These are phyloP conservation scores for Penicillium tannophilum DNA, from an alignment of 495 filamentous ascomycete genomes.

Conservation along the genomic window DNA sequence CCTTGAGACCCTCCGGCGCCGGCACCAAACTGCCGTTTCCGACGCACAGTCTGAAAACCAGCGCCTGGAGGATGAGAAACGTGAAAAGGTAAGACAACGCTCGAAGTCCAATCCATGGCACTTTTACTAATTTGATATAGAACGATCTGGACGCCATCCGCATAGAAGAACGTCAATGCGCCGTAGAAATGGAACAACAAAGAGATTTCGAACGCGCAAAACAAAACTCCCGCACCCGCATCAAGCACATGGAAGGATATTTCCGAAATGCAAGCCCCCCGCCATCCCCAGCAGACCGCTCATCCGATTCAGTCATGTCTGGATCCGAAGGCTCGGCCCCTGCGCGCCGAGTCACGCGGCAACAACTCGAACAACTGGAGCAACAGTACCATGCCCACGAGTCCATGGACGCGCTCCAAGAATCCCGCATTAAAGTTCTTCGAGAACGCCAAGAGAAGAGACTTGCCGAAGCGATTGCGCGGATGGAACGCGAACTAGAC, in stretches of 20 bases:
- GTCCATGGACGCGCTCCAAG: slow-evolving; percentile 69
- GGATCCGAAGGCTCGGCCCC: slow-evolving; percentile 15
- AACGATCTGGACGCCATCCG: slow-evolving; percentile 54
- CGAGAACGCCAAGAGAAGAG: slow-evolving; percentile 73
- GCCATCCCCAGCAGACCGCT: slow-evolving; percentile 26
- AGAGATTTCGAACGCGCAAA: slow-evolving; percentile 58
- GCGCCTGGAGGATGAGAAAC: slow-evolving; percentile 52
- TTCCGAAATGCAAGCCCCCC: slow-evolving; percentile 59
- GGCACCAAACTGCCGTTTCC: slow-evolving; percentile 39
- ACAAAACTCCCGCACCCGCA: slow-evolving; percentile 64
- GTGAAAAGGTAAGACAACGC: slow-evolving; percentile 50
- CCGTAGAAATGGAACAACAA: slow-evolving; percentile 67
- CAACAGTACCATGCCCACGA: slow-evolving; percentile 71
- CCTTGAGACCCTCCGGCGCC: slow-evolving; percentile 32
- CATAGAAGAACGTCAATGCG: slow-evolving; percentile 74
- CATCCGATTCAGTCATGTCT: slow-evolving; percentile 30
- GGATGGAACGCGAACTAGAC: slow-evolving; percentile 66
- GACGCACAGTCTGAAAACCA: slow-evolving; percentile 32
- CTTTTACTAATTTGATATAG: slow-evolving; percentile 18
- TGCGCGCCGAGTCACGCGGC: slow-evolving; percentile 37
- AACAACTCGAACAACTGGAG: slow-evolving; percentile 59
- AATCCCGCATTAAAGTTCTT: slow-evolving; percentile 76
- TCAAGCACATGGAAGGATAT: slow-evolving; percentile 80
- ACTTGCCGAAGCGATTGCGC: slow-evolving; percentile 63
- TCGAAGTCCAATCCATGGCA: neutral